Conservation (phyloP, 306 rosid species). For the Glycine tomentella region DNA sequence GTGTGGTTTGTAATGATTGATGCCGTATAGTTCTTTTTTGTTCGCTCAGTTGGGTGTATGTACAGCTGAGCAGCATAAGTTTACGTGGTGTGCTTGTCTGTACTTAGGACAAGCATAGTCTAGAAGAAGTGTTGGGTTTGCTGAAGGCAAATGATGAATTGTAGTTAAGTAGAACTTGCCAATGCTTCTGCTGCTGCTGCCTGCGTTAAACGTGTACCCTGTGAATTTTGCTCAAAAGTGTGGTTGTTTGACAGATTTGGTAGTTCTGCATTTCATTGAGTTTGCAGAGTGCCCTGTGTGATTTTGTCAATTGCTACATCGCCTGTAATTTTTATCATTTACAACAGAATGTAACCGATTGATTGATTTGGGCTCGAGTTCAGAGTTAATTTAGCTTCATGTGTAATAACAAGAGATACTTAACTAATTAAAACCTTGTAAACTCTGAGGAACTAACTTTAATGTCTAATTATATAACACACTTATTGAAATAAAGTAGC, state of each 20-base stretch:
- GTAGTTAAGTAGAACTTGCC: background rate
- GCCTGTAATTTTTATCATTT: constrained; percentile 28
- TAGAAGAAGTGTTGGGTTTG: constrained; percentile 7
- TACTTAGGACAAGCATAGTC: constrained; percentile 3
- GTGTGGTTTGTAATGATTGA: constrained; percentile 22
- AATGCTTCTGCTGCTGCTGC: background rate
- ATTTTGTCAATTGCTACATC: constrained; percentile 3
- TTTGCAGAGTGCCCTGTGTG: background rate
- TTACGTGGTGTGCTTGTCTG: background rate
- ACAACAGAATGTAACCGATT: background rate
- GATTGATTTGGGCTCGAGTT: constrained; percentile 28
- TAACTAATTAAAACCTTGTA: constrained; percentile 26
- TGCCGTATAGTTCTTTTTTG: background rate
- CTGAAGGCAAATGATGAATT: constrained; percentile 23
- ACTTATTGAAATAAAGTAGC: background rate
- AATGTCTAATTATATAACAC: background rate
- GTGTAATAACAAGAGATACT: background rate
- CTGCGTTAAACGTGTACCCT: background rate
- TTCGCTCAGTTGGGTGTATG: constrained; percentile 6
- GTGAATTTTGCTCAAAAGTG: constrained; percentile 7
- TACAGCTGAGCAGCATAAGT: constrained; percentile 28
- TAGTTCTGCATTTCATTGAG: constrained; percentile 19
- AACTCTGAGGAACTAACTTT: background rate
- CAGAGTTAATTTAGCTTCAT: constrained; percentile 21
- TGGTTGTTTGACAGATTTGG: constrained; percentile 26